phyloP scores from a whole-genome alignment of 2,329 filamentous ascomycete species.

The Trichoderma arundinaceum region DNA sequence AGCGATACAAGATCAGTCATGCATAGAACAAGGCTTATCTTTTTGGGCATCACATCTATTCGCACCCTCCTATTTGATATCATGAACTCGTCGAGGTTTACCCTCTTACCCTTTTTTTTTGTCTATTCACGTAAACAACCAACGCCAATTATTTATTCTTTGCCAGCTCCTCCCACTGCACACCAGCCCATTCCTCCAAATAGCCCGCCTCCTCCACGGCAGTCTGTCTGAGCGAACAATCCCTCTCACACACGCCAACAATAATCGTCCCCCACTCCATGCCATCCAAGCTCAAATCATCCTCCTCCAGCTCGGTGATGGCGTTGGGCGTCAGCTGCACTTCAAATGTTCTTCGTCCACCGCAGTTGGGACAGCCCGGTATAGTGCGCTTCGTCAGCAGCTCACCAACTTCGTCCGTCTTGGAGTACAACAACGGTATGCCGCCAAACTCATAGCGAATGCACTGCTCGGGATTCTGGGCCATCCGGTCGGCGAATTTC shows the following conservation, averaged over 20 bases:
- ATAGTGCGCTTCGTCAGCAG: slow-evolving; percentile 63
- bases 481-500: slow-evolving; percentile 77
- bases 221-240: slow-evolving; percentile 71
- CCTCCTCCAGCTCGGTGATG: slow-evolving; percentile 85
- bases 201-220: slow-evolving; percentile 72
- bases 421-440: slow-evolving; percentile 78
- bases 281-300: slow-evolving; percentile 73
- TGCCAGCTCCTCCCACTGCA: slow-evolving; percentile 89
- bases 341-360: slow-evolving; percentile 79
- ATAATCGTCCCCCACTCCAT: slow-evolving; percentile 99
- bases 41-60: slow-evolving; percentile 30
- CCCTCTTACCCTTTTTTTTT: slow-evolving; percentile 10
- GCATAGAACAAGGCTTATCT: slow-evolving; percentile 40
- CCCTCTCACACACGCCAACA: slow-evolving; percentile 78
- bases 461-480: slow-evolving; percentile 82
- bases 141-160: slow-evolving; percentile 43
- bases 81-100: background rate
- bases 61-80: slow-evolving; percentile 34
- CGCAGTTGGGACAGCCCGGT: slow-evolving; percentile 79
- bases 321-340: slow-evolving; percentile 90
- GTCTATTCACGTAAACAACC: background rate
- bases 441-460: slow-evolving; percentile 81
- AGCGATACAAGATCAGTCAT: slow-evolving; percentile 43
- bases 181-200: slow-evolving; percentile 94
- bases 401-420: slow-evolving; percentile 74